Base-by-base conservation (phyloP, 1,284 basidiomycete genomes). In the Sparassis latifolia region DNA sequence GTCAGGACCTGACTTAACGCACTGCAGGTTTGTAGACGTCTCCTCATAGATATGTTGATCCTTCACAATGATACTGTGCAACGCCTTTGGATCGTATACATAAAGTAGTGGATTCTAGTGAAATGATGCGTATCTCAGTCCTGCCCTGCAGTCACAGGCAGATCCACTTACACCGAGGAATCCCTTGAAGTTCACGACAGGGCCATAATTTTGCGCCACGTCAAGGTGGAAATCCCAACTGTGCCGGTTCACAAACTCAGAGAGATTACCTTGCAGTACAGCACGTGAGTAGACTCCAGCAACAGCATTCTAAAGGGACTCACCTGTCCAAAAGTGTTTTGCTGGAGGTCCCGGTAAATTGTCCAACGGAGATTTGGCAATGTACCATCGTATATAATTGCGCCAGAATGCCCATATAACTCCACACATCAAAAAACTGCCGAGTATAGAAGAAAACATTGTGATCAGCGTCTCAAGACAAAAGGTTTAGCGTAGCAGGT, bases 1-100 rank as follows among this genome's bases (percentile, higher is more conserved):
- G 10, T 4, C 35, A 9, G 28, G 31, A 1, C 37, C n/a, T 27
- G 33, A 3, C n/a, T 5, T 30, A 10, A 39, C 54, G 37, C 28
- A 56, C 58, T 51, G 50, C 5, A 59, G 50, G 39, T 47, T 51
- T 51, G 50, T 54, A 5, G 48, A 30, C 0, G 56, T 37, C 42
- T 60, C 58, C 10, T 58, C 58, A 29, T 53, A 58, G 2, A 50
- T 51, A 6, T 50, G 30, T 20, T 45, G 42, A 32, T 60, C 55
- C 31, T 53, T 54, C 7, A 60, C 31, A 7, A 52, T 55, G 10
- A 58, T 52, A 37, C 52, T 48, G 0, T 53, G 52, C 12, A 60
- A 40, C 20, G 20, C 20, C 20, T 20, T 20, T 20, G 20, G 20
- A 20, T 20, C 20, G 20, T 20, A 20, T 20, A 20, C 20, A 20